These are phyloP conservation scores for Pachysandra terminalis DNA, from an alignment of 164 flowering plant species.

Conservation along the genomic window DNA sequence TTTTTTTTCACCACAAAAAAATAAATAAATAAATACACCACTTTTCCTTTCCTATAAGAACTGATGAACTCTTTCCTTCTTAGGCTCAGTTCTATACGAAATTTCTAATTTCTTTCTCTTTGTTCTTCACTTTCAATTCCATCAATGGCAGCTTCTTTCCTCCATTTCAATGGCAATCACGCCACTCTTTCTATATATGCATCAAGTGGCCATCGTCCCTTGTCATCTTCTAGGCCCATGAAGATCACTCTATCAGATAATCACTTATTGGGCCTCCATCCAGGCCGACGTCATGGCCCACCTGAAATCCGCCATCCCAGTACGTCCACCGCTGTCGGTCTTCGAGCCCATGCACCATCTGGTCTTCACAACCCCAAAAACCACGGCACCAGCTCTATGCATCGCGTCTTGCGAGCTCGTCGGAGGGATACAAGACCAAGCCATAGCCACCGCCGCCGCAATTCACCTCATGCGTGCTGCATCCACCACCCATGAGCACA, in stretches of 20 bases:
- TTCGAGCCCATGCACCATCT: constrained; percentile 60
- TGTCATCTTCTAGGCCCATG: not conserved
- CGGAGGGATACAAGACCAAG: constrained; percentile 49
- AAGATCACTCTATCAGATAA: constrained; percentile 16
- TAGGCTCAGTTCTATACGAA: too few species aligned
- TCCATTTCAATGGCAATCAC: constrained; percentile 1
- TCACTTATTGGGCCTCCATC: constrained; percentile 41
- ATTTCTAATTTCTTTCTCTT: too few species aligned
- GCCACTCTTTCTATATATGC: not conserved
- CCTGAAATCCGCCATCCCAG: constrained; percentile 35
- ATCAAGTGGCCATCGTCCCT: constrained; percentile 14
- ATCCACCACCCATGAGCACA: constrained; percentile 36
- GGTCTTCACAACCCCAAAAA: constrained; percentile 48
- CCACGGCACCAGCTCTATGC: constrained; percentile 52
- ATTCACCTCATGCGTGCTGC: constrained; percentile 58
- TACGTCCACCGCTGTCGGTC: constrained; percentile 36
- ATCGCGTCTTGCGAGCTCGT: constrained; percentile 64
- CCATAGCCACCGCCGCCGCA: constrained; percentile 57
- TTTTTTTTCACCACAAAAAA: too few species aligned
- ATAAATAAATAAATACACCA: too few species aligned
- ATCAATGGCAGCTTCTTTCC: constrained; percentile 11
- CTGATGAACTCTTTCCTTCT: too few species aligned
- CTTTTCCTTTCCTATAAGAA: too few species aligned
- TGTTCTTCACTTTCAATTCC: too few species aligned
- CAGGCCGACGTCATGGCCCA: constrained; percentile 41